Evolutionary conservation across 2,329 filamentous ascomycete genomes (phyloP), one percentile per base, ranked within the genome.

Genomic region (Pyricularia sp.): DNA sequence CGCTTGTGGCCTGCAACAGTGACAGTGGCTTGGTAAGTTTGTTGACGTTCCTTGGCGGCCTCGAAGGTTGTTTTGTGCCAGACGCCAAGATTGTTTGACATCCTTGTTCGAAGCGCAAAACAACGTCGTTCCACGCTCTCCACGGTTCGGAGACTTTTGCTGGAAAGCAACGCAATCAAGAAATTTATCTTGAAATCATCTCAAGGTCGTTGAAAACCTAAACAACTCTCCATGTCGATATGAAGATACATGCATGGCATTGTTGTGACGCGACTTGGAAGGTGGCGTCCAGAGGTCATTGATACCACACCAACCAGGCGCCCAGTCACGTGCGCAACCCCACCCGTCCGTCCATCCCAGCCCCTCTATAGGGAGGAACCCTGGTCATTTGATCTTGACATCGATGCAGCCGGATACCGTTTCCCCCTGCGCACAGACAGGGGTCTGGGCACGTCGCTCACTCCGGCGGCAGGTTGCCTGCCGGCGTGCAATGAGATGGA

Each of bases 1-100:
- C 75, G 71, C 59, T 77, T 77, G 31, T 72, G 73, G 17, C 74
- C 72, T n/a, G 72, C 71, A 25, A 72, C 33, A 50, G 70, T 59
- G 20, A 64, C 58, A 4, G 70, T 70, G 31, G 70, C 71, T 42
- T 72, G 70, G 20, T 70, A 72, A 4, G 65, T 68, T 61, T 70
- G 68, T 23, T 71, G 68, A 4, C 69, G 69, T 28, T 73, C 69
- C 30, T 68, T 65, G 11, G 72, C 73, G 5, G 70, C 68, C 36
- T 75, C 71, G 36, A 74, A 66, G 20, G 73, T 74, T 4, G 74
- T 75, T 28, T 71, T 74, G 65, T 75, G 73, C 72, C 72, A 72
- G 26, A 71, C 69, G 4, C 72, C 72, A 63, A 69, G 67, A 28
- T 36, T 59, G n/a, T 61, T 67, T 17, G 65, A 59, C 69, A 69